A percentile compares a stretch with the other conserved stretches of the same genome.
These are phyloP conservation scores for Angophora floribunda DNA, from an alignment of 345 rosid species.

Conservation along the genomic window DNA sequence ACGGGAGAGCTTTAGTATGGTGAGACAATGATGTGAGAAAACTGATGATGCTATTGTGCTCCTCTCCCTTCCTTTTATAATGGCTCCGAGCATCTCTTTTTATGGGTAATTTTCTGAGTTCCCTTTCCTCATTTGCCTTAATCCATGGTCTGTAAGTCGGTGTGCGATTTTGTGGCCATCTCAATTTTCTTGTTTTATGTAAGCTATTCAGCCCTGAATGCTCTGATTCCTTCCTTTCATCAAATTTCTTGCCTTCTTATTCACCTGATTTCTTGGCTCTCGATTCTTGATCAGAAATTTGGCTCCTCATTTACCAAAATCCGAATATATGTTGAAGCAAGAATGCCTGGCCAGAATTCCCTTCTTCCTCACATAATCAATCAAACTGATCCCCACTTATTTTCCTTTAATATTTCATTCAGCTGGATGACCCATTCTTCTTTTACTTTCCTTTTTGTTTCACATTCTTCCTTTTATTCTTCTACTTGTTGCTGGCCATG, in stretches of 20 bases:
- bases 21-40: background rate
- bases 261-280: rapidly evolving
- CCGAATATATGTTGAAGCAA: background rate
- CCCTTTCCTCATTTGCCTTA: background rate
- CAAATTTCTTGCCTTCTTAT: rapidly evolving
- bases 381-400: background rate
- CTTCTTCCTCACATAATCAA: background rate
- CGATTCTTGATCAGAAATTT: background rate
- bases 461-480: too few relatives aligned
- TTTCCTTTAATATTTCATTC: background rate
- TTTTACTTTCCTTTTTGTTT: too few relatives aligned
- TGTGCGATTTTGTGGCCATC: rapidly evolving
- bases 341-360: background rate
- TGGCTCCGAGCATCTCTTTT: background rate
- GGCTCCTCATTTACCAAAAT: background rate
- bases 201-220: rapidly evolving
- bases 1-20: background rate
- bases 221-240: background rate
- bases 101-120: background rate
- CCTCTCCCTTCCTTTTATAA: background rate
- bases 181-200: background rate
- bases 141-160: background rate
- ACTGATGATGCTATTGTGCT: background rate
- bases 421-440: background rate
- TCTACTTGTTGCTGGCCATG: too few relatives aligned